Evolutionary conservation across 2,329 filamentous ascomycete genomes (phyloP), one percentile per base, ranked within the genome.

Genomic region (Arthrobotrys sphaeroides): DNA sequence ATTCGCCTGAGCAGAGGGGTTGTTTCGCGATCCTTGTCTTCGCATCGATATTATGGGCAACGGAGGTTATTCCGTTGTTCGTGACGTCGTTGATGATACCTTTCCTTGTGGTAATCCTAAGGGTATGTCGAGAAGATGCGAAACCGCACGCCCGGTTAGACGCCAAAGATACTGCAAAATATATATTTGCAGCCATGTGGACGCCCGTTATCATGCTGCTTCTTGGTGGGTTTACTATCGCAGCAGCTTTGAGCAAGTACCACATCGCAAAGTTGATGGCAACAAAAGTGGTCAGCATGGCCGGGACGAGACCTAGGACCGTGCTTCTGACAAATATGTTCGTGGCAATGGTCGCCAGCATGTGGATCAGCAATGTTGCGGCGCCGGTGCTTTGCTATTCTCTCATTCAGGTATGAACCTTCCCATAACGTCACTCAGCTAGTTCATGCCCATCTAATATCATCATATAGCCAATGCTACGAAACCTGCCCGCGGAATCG

Each of bases 331-430:
- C 94, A 64, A 97, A 94, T 84, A 99, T 99, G 95, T 94, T 97
- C 80, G 95, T 99, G 43, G 94, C 94, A 66, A 96, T 95, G 81
- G 96, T 99, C 82, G 91, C 96, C 6, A 97, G 93, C 80, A 99
- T 99, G 95, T 93, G 96, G 86, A 98, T 99, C 81, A 97, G 93
- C 84, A 99, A 99, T 79, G 96, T 99, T 26, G 95, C 95, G 0
- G 94, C 96, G 0, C 95, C 95, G 0, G 95, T 99, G 7, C 87
- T 99, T 38, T 99, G 95, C 85, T 98, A 96, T 83, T 96, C 93
- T 18, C 97, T 99, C 80, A 96, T 99, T 74, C 94, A 97, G 87
- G 90, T 92, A 83, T 79, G 86, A 77, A 38, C 60, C 12, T 74
- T 16, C n/a, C 2, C 5, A 13, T 10, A 33, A 33, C 10, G 10